These are phyloP conservation scores for Aureobasidium subglaciale DNA, from an alignment of 2,329 filamentous ascomycete species.

Conservation along the genomic window DNA sequence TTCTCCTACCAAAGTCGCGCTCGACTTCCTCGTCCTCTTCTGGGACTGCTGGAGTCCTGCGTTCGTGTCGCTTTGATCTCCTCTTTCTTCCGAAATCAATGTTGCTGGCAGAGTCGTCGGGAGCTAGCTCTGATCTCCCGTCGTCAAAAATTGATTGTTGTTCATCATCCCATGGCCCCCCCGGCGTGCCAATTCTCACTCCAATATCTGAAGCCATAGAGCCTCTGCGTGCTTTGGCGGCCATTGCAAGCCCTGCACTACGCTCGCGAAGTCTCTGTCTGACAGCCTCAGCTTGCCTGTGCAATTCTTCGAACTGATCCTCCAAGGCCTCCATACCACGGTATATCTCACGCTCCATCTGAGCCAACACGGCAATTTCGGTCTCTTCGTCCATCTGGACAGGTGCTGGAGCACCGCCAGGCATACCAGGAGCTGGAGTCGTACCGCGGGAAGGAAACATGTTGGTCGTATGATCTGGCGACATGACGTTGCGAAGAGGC, in stretches of 20 bases:
- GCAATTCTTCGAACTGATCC: conserved; percentile 88
- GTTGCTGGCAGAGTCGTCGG: conserved; percentile 75
- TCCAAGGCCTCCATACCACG: conserved; percentile 89
- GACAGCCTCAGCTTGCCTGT: conserved; percentile 74
- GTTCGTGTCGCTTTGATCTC: conserved; percentile 49
- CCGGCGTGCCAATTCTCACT: conserved; percentile 38
- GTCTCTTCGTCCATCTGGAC: conserved; percentile 92
- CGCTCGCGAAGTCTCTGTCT: conserved; percentile 74
- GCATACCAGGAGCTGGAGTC: conserved; percentile 26
- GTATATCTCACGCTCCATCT: conserved; percentile 90
- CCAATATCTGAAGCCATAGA: conserved; percentile 41
- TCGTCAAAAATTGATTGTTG: conserved; percentile 30
- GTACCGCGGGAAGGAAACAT: conserved; percentile 28
- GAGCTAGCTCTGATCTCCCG: conserved; percentile 50
- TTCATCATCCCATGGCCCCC: conserved; percentile 27
- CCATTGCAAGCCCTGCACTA: conserved; percentile 65
- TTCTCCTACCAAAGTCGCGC: conserved; percentile 2
- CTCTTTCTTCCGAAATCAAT: conserved; percentile 65
- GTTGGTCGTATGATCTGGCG: conserved; percentile 18
- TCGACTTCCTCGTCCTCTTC: conserved; percentile 53
- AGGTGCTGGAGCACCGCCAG: conserved; percentile 43
- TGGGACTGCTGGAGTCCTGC: conserved; percentile 60
- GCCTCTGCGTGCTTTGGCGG: conserved; percentile 54
- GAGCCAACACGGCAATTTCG: conserved; percentile 81
- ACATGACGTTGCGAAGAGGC: conserved; percentile 23